Conservation (phyloP, 2,329 filamentous ascomycete species). For the Cercospora sesami region DNA sequence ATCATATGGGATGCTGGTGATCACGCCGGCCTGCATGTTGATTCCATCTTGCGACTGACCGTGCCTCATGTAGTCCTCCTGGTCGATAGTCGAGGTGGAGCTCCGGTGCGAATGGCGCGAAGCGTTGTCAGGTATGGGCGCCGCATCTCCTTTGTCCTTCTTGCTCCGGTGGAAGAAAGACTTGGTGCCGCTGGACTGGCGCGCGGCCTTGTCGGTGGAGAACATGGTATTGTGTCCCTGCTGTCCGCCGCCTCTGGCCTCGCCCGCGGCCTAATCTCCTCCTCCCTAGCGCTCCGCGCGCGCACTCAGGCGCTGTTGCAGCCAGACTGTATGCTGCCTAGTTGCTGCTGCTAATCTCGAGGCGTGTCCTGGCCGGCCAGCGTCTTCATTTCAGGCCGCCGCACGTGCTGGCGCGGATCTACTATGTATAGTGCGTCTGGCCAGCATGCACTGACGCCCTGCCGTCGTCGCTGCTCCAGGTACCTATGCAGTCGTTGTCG, state of each 20-base stretch:
- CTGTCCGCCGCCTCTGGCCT: not conserved
- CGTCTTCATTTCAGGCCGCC: constrained; percentile 5
- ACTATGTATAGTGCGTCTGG: constrained; percentile 3
- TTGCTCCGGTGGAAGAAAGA: constrained; percentile 81
- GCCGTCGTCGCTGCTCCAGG: not conserved
- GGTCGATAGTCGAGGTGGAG: constrained; percentile 46
- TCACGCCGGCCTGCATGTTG: constrained; percentile 75
- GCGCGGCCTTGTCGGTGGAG: constrained; percentile 66
- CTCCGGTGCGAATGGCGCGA: constrained; percentile 71
- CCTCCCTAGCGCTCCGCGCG: constrained; percentile 24
- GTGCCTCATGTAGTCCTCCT: constrained; percentile 29
- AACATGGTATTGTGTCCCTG: constrained; percentile 33
- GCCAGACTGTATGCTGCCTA: constrained; percentile 6
- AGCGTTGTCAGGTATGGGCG: constrained; percentile 60
- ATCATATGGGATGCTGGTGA: constrained; percentile 87
- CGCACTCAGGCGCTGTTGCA: constrained; percentile 12
- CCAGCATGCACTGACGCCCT: not conserved
- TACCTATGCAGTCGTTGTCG: not conserved
- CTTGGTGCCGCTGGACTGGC: constrained; percentile 77
- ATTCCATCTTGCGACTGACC: constrained; percentile 53
- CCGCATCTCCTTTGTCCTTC: constrained; percentile 69
- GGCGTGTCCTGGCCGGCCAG: not conserved
- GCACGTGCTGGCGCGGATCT: constrained; percentile 8
- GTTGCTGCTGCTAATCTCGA: not conserved
- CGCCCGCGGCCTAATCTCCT: constrained; percentile 5